These are phyloP conservation scores for Metarhizium humberi DNA, from an alignment of 2,329 filamentous ascomycete genomes.

Conservation along the genomic window DNA sequence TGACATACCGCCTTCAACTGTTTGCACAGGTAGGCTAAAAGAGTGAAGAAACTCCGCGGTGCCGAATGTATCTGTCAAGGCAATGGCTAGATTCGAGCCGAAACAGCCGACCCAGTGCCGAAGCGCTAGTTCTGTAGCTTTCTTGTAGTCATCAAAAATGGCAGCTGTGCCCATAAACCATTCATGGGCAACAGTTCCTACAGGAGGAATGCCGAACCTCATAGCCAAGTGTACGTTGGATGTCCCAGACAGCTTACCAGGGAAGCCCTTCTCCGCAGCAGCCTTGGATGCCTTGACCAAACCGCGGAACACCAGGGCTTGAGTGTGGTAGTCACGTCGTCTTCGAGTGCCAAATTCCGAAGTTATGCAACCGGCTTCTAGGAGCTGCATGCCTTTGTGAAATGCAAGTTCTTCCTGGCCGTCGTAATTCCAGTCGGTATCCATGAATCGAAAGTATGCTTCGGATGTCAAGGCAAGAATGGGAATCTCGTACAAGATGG, in stretches of 20 bases:
- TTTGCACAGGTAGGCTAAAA: constrained; percentile 58
- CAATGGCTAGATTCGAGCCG: constrained; percentile 74
- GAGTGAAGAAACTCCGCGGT: constrained; percentile 80
- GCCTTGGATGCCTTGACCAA: constrained; percentile 71
- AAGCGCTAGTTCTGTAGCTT: constrained; percentile 76
- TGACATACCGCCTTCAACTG: constrained; percentile 31
- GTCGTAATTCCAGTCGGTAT: constrained; percentile 83
- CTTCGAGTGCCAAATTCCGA: constrained; percentile 91
- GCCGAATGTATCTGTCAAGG: constrained; percentile 93
- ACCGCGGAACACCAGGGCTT: constrained; percentile 83
- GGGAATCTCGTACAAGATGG: constrained; percentile 96
- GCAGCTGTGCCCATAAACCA: constrained; percentile 99
- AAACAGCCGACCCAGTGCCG: constrained; percentile 88
- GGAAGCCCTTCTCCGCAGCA: constrained; percentile 51
- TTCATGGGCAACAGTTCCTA: constrained; percentile 89
- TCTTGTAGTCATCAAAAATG: constrained; percentile 74
- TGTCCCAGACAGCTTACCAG: constrained; percentile 73
- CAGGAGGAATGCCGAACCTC: constrained; percentile 74
- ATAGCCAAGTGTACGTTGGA: constrained; percentile 97
- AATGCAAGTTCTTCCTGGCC: constrained; percentile 80
- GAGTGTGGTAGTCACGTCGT: constrained; percentile 87
- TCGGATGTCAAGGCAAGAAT: constrained; percentile 86
- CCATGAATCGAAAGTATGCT: constrained; percentile 95
- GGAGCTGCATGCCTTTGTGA: constrained; percentile 65
- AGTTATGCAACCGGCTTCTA: constrained; percentile 77